Percentiles rank a stretch among this genome's conserved stretches.
phyloP scores from a whole-genome alignment of 163 green algal genomes.

The Prototheca wickerhamii region DNA sequence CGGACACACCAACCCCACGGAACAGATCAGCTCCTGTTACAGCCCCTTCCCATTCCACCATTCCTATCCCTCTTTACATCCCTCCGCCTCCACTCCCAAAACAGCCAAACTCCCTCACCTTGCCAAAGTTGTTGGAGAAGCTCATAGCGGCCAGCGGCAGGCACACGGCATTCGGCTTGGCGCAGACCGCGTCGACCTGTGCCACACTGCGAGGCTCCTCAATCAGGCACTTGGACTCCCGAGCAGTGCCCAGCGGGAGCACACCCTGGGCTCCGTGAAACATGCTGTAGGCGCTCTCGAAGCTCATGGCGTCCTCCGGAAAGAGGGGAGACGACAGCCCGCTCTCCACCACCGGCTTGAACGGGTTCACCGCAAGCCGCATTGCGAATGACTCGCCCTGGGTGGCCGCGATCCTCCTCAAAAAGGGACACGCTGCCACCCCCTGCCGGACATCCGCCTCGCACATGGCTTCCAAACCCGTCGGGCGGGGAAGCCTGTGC shows the following conservation, averaged over 20 bases:
- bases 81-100: neutral
- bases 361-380: neutral
- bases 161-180: neutral
- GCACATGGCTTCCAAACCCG: neutral
- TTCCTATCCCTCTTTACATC: neutral
- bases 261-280: neutral
- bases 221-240: neutral
- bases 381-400: conserved; percentile 1
- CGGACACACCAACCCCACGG: too few species aligned
- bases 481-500: neutral
- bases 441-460: neutral
- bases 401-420: neutral
- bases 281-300: neutral
- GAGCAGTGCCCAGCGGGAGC: neutral
- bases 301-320: conserved; percentile 1
- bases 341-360: neutral
- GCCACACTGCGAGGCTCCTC: neutral
- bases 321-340: neutral
- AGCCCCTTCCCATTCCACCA: neutral
- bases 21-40: neutral
- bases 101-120: conserved; percentile 17
- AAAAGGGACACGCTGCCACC: neutral
- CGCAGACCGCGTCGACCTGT: neutral
- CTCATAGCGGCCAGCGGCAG: conserved; percentile 50
- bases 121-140: conserved; percentile 38